Base-by-base conservation (phyloP, 2,329 filamentous ascomycete species). In the Colletotrichum plurivorum region DNA sequence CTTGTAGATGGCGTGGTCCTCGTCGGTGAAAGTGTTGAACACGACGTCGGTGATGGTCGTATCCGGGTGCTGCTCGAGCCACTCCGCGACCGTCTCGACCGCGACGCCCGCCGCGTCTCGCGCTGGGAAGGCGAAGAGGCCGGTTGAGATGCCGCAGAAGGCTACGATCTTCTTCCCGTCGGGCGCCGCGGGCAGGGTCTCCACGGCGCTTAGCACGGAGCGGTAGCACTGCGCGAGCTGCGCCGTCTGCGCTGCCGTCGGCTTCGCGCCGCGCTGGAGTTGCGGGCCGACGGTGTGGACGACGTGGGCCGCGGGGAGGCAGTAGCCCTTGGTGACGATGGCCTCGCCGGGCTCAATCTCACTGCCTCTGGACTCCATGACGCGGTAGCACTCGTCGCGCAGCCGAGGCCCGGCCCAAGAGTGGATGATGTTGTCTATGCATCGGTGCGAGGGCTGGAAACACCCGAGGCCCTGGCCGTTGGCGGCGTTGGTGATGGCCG, bases 351-450 rank as follows among this genome's bases (percentile, higher is more conserved):
- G 67, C 2, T 73, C 70, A 13, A 79, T 69, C 5, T 74, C 71
- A n/a, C 43, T 58, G 7, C 70, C 72, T 48, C 75, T 74, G 3
- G 59, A 43, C 2, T 60, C 60, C 73, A 79, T 78, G 16, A 75
- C 62, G 2, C 71, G 70, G 51, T 67, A 68, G 59, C 78, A 81
- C 58, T 75, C 76, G 8, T 76, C 65, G 22, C 79, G 73, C 5
- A 81, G 63, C 13, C 75, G 71, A 3, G 78, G 78, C 0, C 77
- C 78, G 1, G 78, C 77, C 20, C 67, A 71, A 0, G 75, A 71
- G 63, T 81, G 78, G 49, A 80, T 80, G 1, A 76, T 74, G 56
- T 80, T 79, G 69, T 80, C 79, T 57, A 80, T 80, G 58, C 79
- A 80, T 18, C 69, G 73, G 55, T 79, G 78, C 1, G 61, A 69